phyloP scores from a whole-genome alignment of 305 asterid genomes.

The Solanum hybrid region DNA sequence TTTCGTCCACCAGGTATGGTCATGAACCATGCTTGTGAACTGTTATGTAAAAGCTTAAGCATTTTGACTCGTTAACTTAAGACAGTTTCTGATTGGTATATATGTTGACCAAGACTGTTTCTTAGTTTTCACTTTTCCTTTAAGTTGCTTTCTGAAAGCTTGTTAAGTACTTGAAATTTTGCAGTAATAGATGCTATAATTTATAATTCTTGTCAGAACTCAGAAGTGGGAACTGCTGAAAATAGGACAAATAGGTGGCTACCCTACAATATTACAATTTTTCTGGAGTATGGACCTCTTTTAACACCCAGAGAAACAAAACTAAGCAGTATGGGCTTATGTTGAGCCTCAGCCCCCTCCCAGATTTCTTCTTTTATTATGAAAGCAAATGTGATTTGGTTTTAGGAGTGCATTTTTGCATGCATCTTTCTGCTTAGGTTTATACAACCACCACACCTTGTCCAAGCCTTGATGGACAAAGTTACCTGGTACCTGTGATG shows the following conservation, averaged over 20 bases:
- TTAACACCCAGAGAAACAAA: background rate
- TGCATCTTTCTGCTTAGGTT: background rate
- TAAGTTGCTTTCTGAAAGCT: background rate
- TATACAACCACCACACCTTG: background rate
- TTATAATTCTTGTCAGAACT: background rate
- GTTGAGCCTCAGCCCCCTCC: background rate
- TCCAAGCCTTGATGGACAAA: background rate
- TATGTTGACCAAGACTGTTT: background rate
- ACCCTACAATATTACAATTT: background rate
- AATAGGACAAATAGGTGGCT: background rate
- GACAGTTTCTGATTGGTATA: background rate
- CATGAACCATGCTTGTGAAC: background rate
- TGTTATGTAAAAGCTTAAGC: background rate
- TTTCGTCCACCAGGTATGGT: slow-evolving; percentile 52
- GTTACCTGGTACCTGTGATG: background rate
- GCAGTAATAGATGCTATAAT: background rate
- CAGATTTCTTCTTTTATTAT: background rate
- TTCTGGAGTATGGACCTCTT: background rate
- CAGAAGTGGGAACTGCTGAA: background rate
- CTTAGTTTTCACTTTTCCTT: background rate
- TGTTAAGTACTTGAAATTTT: background rate
- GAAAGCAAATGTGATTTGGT: background rate
- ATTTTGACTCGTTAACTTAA: background rate
- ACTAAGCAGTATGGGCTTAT: background rate
- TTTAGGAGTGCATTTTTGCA: background rate